Conservation (phyloP, 192 early-diverging fungal species). For the Oehlia diaphana region DNA sequence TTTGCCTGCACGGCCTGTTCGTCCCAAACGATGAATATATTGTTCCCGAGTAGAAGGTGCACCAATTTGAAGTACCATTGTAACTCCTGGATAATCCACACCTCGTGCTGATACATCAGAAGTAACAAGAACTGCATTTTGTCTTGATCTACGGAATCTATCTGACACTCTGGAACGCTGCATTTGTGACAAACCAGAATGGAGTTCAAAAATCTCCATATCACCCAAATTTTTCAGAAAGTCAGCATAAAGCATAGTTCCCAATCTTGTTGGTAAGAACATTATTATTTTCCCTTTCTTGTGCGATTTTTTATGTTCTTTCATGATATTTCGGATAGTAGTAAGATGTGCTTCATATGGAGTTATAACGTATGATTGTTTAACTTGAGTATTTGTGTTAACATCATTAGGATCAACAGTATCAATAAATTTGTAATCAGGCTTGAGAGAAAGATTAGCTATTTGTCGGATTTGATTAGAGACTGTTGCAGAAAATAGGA, state of each 20-base stretch:
- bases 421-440: slow-evolving; percentile 72
- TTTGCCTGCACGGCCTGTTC: slow-evolving; percentile 95
- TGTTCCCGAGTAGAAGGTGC: slow-evolving; percentile 78
- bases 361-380: slow-evolving; percentile 72
- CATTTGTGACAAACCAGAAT: slow-evolving; percentile 77
- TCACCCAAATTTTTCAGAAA: slow-evolving; percentile 55
- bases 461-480: slow-evolving; percentile 67
- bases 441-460: slow-evolving; percentile 62
- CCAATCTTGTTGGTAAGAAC: slow-evolving; percentile 82
- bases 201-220: slow-evolving; percentile 61
- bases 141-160: slow-evolving; percentile 63
- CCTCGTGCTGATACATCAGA: slow-evolving; percentile 97
- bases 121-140: slow-evolving; percentile 77
- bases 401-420: slow-evolving; percentile 83
- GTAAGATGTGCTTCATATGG: slow-evolving; percentile 64
- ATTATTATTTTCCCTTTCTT: slow-evolving; percentile 82
- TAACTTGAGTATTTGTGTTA: slow-evolving; percentile 78
- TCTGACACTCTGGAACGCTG: slow-evolving; percentile 71
- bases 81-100: slow-evolving; percentile 94
- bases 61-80: slow-evolving; percentile 88
- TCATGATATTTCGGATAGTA: slow-evolving; percentile 65
- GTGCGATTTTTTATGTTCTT: slow-evolving; percentile 56
- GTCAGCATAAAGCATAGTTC: slow-evolving; percentile 62
- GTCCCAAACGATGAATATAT: slow-evolving; percentile 95
- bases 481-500: slow-evolving; percentile 94